These are phyloP conservation scores for Lachancea nothofagi DNA, from an alignment of 805 yeast species.

Conservation along the genomic window DNA sequence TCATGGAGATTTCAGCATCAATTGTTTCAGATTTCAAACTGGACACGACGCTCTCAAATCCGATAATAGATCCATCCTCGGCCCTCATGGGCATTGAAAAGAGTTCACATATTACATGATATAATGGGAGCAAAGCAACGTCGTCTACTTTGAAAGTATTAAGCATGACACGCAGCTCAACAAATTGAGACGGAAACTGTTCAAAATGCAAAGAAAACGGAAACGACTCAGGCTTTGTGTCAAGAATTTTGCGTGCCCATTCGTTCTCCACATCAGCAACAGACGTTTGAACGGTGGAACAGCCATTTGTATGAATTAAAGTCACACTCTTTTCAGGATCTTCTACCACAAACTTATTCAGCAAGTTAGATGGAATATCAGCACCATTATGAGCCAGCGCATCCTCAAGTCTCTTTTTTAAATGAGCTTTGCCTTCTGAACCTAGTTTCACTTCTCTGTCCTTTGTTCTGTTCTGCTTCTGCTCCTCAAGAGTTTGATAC, in stretches of 20 bases:
- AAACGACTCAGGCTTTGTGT: slow-evolving; percentile 40
- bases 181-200: slow-evolving; percentile 71
- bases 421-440: slow-evolving; percentile 48
- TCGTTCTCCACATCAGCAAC: slow-evolving; percentile 32
- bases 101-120: slow-evolving; percentile 59
- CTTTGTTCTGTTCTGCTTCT: slow-evolving; percentile 43
- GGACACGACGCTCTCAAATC: slow-evolving; percentile 73
- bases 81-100: slow-evolving; percentile 66
- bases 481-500: slow-evolving; percentile 47
- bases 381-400: slow-evolving; percentile 67
- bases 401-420: slow-evolving; percentile 45
- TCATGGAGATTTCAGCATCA: slow-evolving; percentile 48
- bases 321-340: slow-evolving; percentile 63
- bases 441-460: slow-evolving; percentile 52
- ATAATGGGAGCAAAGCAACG: slow-evolving; percentile 51
- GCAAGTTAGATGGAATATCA: slow-evolving; percentile 68
- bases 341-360: slow-evolving; percentile 60
- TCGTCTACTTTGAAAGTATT: slow-evolving; percentile 45
- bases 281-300: slow-evolving; percentile 50
- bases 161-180: slow-evolving; percentile 60
- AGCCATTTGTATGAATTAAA: slow-evolving; percentile 64
- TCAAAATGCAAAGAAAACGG: slow-evolving; percentile 77
- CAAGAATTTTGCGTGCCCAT: slow-evolving; percentile 23
- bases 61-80: slow-evolving; percentile 52
- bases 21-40: slow-evolving; percentile 69